A percentile compares a stretch with the other conserved stretches of the same genome.
phyloP scores from a whole-genome alignment of 2,329 filamentous ascomycete genomes.

The Pezicula radicicola region DNA sequence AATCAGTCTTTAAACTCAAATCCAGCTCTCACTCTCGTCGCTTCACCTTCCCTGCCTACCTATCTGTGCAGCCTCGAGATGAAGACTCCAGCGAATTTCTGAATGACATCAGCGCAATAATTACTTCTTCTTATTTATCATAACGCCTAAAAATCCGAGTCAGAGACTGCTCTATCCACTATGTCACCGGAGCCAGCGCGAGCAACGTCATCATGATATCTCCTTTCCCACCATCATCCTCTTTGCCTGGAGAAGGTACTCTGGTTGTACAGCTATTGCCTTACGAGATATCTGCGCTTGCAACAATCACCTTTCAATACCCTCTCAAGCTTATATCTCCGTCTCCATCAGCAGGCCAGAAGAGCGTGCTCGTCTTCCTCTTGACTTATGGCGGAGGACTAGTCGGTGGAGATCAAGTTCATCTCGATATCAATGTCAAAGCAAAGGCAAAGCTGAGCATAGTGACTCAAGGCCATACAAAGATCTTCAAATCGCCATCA shows the following conservation, averaged over 20 bases:
- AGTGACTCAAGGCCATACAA: slow-evolving; percentile 80
- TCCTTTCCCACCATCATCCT: slow-evolving; percentile 59
- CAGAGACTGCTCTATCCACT: neutral
- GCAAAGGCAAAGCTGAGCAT: slow-evolving; percentile 63
- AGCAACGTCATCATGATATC: slow-evolving; percentile 18
- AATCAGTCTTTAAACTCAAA: no score
- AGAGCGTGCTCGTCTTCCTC: slow-evolving; percentile 79
- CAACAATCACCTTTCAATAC: slow-evolving; percentile 82
- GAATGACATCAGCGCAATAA: no score
- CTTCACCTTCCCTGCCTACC: no score
- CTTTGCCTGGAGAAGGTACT: slow-evolving; percentile 72
- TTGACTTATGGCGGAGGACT: slow-evolving; percentile 94
- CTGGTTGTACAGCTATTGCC: slow-evolving; percentile 74
- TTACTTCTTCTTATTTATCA: neutral
- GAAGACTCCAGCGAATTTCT: no score
- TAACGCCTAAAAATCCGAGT: no score
- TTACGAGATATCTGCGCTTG: slow-evolving; percentile 66
- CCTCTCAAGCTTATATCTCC: slow-evolving; percentile 92
- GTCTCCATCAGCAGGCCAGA: slow-evolving; percentile 58
- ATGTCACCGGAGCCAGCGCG: no score
- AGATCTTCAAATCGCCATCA: slow-evolving; percentile 81
- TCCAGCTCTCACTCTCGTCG: no score
- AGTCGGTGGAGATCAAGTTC: slow-evolving; percentile 80
- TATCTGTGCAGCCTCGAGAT: no score
- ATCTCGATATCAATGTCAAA: slow-evolving; percentile 65